A percentile compares a stretch with the other conserved stretches of the same genome.
phyloP scores from a whole-genome alignment of 345 rosid genomes.

The Punica granatum region DNA sequence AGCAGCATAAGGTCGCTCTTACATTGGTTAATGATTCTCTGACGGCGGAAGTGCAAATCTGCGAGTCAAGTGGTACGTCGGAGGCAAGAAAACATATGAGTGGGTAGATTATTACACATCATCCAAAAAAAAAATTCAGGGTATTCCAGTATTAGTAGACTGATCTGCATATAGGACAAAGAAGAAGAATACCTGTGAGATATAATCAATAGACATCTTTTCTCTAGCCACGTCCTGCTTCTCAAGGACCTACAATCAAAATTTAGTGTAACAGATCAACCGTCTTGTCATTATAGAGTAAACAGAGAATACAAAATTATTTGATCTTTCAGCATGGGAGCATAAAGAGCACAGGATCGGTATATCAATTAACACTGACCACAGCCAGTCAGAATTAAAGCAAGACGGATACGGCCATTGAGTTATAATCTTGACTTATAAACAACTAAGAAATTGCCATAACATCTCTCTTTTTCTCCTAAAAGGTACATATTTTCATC shows the following conservation, averaged over 20 bases:
- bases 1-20: constrained; percentile 42
- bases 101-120: neutral
- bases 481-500: neutral
- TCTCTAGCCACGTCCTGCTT: constrained; percentile 34
- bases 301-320: neutral
- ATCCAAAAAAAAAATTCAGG: neutral
- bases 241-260: constrained; percentile 57
- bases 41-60: constrained; percentile 83
- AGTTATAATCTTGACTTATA: neutral
- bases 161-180: neutral
- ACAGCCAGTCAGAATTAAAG: neutral
- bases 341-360: neutral
- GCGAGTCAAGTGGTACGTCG: constrained; percentile 18
- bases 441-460: neutral
- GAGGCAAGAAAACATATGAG: neutral
- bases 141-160: neutral
- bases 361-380: neutral
- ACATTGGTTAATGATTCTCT: constrained; percentile 87
- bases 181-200: constrained; percentile 44
- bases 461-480: neutral
- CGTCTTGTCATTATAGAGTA: neutral
- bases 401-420: neutral
- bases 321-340: neutral
- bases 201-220: constrained; percentile 51
- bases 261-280: constrained; percentile 3